Percentiles rank a stretch among this genome's conserved stretches.
phyloP scores from a whole-genome alignment of 176 grass and related monocot genomes.

The Raddia distichophylla region DNA sequence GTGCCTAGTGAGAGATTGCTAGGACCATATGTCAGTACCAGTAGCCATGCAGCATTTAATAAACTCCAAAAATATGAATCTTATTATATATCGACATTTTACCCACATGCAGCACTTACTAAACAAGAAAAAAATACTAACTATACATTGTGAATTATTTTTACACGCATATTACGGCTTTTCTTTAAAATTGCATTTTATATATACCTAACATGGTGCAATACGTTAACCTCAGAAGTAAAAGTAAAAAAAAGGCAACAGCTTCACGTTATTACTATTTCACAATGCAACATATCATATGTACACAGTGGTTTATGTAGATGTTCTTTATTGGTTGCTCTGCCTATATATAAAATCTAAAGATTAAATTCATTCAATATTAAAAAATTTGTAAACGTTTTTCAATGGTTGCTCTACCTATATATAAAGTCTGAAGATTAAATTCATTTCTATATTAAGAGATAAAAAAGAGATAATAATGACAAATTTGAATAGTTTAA shows the following conservation, averaged over 20 bases:
- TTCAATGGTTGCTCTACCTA: no score
- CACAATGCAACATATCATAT: no score
- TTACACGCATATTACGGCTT: not conserved
- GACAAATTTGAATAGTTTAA: no score
- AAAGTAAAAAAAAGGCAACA: not conserved
- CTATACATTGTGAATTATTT: not conserved
- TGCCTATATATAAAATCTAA: no score
- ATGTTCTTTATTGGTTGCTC: no score
- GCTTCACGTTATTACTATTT: not conserved
- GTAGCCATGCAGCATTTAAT: not conserved
- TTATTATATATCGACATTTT: not conserved
- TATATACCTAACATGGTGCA: not conserved
- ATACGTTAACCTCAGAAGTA: not conserved
- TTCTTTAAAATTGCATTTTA: not conserved
- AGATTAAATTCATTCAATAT: no score
- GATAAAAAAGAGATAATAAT: no score
- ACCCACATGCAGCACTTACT: not conserved
- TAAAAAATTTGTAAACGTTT: no score
- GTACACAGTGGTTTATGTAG: no score
- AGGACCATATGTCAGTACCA: not conserved
- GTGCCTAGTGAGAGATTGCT: conserved; percentile 9
- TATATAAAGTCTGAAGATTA: no score
- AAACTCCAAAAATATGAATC: not conserved
- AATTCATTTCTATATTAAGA: no score
- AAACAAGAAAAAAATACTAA: not conserved